Evolutionary conservation across 2,329 filamentous ascomycete genomes (phyloP), one percentile per base, ranked within the genome.

Genomic region (Paracamarosporium sp.): DNA sequence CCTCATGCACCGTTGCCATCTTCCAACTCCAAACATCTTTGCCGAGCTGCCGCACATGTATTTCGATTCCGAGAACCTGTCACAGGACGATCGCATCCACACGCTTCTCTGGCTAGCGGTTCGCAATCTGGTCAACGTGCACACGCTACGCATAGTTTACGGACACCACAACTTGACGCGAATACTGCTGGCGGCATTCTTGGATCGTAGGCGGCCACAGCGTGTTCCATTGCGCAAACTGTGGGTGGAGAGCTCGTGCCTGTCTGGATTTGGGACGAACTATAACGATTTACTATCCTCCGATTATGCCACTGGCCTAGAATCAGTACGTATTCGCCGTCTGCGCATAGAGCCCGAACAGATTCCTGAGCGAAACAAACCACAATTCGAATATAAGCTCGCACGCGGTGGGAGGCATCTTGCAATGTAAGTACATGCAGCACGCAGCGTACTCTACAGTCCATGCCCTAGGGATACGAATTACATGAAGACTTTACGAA

Each of bases 231-330:
- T 82, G 13, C 71, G 75, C 11, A 76, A 70, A 50, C 70, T 82
- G 5, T 82, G 80, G 80, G 66, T 82, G 4, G 80, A 82, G 53
- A 80, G 76, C 51, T 79, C 77, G 55, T 75, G 73, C 15, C 63
- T 80, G 40, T 66, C 70, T 9, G 69, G 71, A 5, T 68, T 70
- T 1, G 50, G 62, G 12, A 53, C 62, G 3, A 53, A 64, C 13
- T 63, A 63, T 15, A 47, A 59, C 15, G 55, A 65, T 11, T 61
- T 68, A 28, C 61, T 66, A 3, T 47, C 63, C 1, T 33, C 60
- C 17, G 15, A 71, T 5, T 60, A 73, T 43, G 67, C 73, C 2
- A 62, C 58, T 7, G 75, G 73, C 0, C 65, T 82, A 2, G 72
- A 81, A 53, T 79, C 73, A 31, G 56, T 82, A 22, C 75, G 80